Evolutionary conservation across 305 asterid genomes (phyloP).

Genomic region (Solanum chacoense): DNA sequence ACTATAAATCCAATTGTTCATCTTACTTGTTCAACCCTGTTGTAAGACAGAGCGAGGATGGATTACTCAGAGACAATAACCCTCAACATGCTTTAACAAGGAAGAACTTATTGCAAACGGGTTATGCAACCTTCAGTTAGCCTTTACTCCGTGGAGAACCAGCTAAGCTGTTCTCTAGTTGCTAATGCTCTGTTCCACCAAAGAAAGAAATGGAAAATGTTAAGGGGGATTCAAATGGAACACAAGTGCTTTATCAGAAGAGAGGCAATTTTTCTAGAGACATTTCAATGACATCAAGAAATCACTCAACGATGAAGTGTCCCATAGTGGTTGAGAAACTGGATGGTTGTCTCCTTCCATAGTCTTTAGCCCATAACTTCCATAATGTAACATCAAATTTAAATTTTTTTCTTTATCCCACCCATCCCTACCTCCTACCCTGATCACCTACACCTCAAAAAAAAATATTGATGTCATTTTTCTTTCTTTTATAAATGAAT

Average conservation of each 20-base stretch:
- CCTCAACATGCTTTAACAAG: background rate
- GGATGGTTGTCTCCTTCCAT: background rate
- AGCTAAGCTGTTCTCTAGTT: conserved; percentile 6
- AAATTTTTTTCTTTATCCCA: background rate
- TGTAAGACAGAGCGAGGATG: background rate
- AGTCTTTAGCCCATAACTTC: background rate
- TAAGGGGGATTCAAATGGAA: background rate
- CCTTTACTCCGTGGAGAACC: background rate
- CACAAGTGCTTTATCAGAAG: background rate
- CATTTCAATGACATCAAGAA: background rate
- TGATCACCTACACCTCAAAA: background rate
- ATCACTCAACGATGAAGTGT: background rate
- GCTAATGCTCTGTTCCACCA: conserved; percentile 7
- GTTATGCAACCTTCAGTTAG: background rate
- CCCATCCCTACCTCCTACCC: background rate
- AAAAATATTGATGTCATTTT: background rate
- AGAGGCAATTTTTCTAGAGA: background rate
- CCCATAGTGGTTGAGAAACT: background rate
- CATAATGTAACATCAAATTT: background rate
- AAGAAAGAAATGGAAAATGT: background rate
- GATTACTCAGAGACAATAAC: background rate
- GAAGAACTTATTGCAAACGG: background rate
- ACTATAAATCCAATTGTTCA: background rate
- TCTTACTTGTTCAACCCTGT: background rate
- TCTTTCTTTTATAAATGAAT: background rate